Evolutionary conservation across 2,329 filamentous ascomycete genomes (phyloP).

Genomic region (Alternaria sp.): DNA sequence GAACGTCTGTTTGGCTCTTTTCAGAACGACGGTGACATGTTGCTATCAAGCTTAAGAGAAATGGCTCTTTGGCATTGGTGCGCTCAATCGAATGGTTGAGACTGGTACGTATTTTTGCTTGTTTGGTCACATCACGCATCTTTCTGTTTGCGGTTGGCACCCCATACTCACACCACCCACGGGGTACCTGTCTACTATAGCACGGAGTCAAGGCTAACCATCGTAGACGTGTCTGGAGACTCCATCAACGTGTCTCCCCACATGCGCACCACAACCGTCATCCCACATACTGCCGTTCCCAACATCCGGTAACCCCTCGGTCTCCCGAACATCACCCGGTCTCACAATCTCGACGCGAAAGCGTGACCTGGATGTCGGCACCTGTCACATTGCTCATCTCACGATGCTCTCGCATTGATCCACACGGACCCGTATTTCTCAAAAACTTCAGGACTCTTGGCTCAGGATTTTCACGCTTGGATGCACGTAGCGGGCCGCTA

Average conservation of each 20-base stretch:
- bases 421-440: constrained; percentile 31
- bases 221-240: constrained; percentile 6
- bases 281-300: constrained; percentile 7
- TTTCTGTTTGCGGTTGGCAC: neutral
- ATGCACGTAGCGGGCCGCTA: constrained; percentile 25
- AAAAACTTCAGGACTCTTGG: constrained; percentile 22
- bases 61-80: neutral
- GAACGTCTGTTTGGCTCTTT: constrained; percentile 5
- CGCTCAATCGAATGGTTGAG: neutral
- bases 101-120: neutral
- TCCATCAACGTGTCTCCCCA: constrained; percentile 1
- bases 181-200: neutral
- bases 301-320: constrained; percentile 2
- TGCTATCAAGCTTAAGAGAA: neutral
- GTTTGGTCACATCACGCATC: neutral
- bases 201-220: constrained; percentile 7
- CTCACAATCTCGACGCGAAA: constrained; percentile 15
- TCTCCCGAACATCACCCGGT: constrained; percentile 17
- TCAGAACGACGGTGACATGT: neutral
- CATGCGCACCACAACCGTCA: constrained; percentile 2
- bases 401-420: constrained; percentile 13
- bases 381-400: constrained; percentile 6
- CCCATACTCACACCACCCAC: neutral
- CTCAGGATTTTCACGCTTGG: constrained; percentile 17
- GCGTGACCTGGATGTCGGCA: constrained; percentile 5